Base-by-base conservation (phyloP, 805 yeast genomes). In the Saturnispora halmiae region DNA sequence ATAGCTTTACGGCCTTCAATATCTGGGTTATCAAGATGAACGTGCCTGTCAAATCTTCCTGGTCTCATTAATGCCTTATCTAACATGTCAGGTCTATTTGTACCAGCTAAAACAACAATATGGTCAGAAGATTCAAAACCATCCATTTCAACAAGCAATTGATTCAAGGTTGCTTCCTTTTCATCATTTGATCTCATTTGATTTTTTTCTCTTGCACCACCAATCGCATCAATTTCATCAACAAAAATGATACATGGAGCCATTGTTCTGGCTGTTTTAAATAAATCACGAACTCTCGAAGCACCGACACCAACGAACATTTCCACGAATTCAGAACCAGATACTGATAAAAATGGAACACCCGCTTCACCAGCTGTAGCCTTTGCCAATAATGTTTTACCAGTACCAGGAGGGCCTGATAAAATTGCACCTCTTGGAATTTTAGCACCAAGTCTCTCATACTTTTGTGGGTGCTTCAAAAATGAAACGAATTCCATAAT, bases 291-390 rank as follows among this genome's bases (percentile, higher is more conserved):
- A 22, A 92, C 98, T 60, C 98, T 77, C 14, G 95, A 82, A 2
- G 98, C 97, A 66, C 98, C 98, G 19, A 90, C 96, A 70, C 98
- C 98, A 24, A 88, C 97, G 68, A 87, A 92, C 97, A 90, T 92
- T 61, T 90, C 97, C 11, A 92, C 95, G 52, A 90, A 90, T 61
- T 90, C 98, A 5, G 97, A 88, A 48, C 98, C 98, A 1, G 95
- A 84, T 15, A 92, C 97, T 13, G 95, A 83, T 53, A 79, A 79
- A 59, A 92, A 92, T 32, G 99, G 96, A 31, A 92, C 98, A 43
- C 92, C 94, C 0, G 99, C 98, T 62, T 92, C 99, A 50, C 98
- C 98, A 2, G 98, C 98, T 37, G 97, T 92, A 4, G 99, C 99
- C 58, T 86, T 90, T 10, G 99, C 99, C 38, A 92, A 66, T 40